These are phyloP conservation scores for Sisymbrium altissimum DNA, from an alignment of 345 rosid species.

Conservation along the genomic window DNA sequence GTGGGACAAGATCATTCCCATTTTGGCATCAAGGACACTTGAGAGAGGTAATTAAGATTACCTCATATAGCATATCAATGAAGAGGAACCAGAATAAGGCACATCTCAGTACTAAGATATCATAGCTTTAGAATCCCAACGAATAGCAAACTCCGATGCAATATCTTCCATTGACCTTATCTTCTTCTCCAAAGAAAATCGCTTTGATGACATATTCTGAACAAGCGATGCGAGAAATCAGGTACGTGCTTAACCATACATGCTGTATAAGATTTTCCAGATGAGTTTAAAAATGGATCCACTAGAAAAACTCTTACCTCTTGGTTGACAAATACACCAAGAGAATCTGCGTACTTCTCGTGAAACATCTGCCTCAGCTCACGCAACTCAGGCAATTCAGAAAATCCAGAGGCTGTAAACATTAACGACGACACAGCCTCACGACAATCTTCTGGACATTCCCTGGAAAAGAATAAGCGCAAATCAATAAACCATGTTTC, in stretches of 20 bases:
- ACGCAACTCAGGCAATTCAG: conserved; percentile 86
- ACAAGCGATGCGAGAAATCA: conserved; percentile 47
- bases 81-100: too few species aligned
- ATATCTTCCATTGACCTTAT: conserved; percentile 65
- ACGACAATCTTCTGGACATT: conserved; percentile 78
- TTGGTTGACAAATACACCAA: too few species aligned
- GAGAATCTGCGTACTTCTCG: conserved; percentile 71
- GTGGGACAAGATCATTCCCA: too few species aligned
- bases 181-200: conserved; percentile 58
- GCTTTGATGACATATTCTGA: conserved; percentile 53
- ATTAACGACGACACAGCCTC: conserved; percentile 78
- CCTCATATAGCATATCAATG: too few species aligned
- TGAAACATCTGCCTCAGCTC: conserved; percentile 69
- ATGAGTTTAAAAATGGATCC: not conserved
- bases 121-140: conserved; percentile 70
- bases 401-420: conserved; percentile 92
- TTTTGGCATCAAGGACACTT: too few species aligned
- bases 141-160: conserved; percentile 72
- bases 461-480: conserved; percentile 39
- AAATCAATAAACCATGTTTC: conserved; percentile 2
- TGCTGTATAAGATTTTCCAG: not conserved
- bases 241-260: conserved; percentile 17
- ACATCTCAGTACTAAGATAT: too few species aligned
- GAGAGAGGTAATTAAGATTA: too few species aligned
- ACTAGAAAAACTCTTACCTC: conserved; percentile 50